Percentiles rank a stretch among this genome's conserved stretches.
Conservation (phyloP, 2,329 filamentous ascomycete genomes). For the Lecanicillium sp. region DNA sequence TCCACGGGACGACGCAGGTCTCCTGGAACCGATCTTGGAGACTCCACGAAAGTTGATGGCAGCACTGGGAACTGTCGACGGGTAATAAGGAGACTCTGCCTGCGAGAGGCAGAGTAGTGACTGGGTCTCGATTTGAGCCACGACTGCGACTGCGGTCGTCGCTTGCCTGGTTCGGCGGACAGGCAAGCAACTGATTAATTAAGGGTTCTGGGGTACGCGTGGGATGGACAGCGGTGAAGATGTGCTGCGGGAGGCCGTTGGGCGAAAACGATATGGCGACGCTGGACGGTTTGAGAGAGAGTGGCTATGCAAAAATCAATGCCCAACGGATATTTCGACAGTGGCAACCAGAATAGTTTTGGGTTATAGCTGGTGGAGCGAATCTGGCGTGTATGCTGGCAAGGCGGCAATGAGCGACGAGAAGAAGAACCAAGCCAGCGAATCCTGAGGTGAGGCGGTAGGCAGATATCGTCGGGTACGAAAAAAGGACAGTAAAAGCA, state of each 20-base stretch:
- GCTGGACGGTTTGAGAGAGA: not conserved
- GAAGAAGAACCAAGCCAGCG: no score
- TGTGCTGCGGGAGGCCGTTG: not conserved
- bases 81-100: slow-evolving; percentile 31
- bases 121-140: slow-evolving; percentile 39
- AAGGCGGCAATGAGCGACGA: not conserved
- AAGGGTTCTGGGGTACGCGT: not conserved
- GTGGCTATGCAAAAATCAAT: slow-evolving; percentile 8
- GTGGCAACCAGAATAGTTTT: not conserved
- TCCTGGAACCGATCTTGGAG: slow-evolving; percentile 1
- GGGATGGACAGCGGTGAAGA: not conserved
- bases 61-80: slow-evolving; percentile 6
- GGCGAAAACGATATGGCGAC: not conserved
- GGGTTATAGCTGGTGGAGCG: slow-evolving; percentile 9
- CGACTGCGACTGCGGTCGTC: slow-evolving; percentile 26
- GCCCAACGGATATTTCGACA: slow-evolving; percentile 6
- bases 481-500: not conserved
- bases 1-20: slow-evolving; percentile 23
- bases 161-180: slow-evolving; percentile 12
- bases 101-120: slow-evolving; percentile 35
- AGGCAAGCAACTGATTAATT: slow-evolving; percentile 11
- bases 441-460: not conserved
- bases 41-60: slow-evolving; percentile 3
- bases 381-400: not conserved
- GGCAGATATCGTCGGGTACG: no score